These are phyloP conservation scores for Phlebopus sp. DNA, from an alignment of 1,284 basidiomycete species.

Conservation along the genomic window DNA sequence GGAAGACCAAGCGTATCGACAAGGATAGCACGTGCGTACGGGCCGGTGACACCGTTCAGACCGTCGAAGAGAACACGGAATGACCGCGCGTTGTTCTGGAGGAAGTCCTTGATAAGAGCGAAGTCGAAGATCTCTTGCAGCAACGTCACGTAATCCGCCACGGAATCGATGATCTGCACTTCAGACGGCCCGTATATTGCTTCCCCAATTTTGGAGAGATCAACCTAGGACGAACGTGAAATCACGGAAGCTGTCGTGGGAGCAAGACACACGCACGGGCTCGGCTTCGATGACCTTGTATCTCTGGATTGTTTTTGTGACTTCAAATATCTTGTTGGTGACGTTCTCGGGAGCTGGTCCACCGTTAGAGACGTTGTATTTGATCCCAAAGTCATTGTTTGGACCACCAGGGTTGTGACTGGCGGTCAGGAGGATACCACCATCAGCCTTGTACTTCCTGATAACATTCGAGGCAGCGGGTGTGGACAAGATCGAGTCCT, in stretches of 20 bases:
- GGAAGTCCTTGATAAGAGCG: slow-evolving; percentile 86
- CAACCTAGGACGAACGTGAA: slow-evolving; percentile 50
- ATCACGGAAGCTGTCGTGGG: not conserved
- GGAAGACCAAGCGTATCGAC: slow-evolving; percentile 82
- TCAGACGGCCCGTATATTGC: slow-evolving; percentile 79
- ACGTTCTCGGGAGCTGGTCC: slow-evolving; percentile 95
- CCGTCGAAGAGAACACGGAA: slow-evolving; percentile 96
- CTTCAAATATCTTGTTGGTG: slow-evolving; percentile 91
- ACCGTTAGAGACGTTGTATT: slow-evolving; percentile 97
- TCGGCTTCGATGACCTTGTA: slow-evolving; percentile 87
- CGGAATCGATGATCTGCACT: slow-evolving; percentile 93
- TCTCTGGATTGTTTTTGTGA: slow-evolving; percentile 80
- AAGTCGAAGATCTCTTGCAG: slow-evolving; percentile 95
- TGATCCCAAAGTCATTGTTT: slow-evolving; percentile 98
- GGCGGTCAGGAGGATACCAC: slow-evolving; percentile 97
- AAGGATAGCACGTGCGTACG: slow-evolving; percentile 91
- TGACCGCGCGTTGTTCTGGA: slow-evolving; percentile 62
- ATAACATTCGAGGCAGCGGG: slow-evolving; percentile 97
- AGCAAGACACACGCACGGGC: slow-evolving; percentile 48
- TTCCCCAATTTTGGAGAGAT: slow-evolving; percentile 83
- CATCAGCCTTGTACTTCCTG: slow-evolving; percentile 92
- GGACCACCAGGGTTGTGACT: slow-evolving; percentile 98
- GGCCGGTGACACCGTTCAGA: slow-evolving; percentile 95
- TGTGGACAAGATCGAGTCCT: slow-evolving; percentile 91
- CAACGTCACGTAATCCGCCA: slow-evolving; percentile 84